Evolutionary conservation across 495 filamentous ascomycete species (phyloP), one percentile per base, ranked within the genome.

Genomic region (Penicillium arizonense): DNA sequence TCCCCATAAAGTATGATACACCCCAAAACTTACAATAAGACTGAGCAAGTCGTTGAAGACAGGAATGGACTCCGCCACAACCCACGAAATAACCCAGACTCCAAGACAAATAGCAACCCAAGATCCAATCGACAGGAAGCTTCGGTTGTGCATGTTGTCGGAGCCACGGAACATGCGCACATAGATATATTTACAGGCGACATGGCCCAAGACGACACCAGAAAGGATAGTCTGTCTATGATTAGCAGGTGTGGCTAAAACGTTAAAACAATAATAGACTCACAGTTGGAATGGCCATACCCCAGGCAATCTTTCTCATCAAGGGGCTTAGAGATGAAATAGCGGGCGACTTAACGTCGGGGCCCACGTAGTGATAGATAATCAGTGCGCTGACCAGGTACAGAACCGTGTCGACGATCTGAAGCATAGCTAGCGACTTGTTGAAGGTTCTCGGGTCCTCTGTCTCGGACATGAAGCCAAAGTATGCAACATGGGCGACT

Each of bases 381-480:
- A 77, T 53, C 20, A 76, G 50, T 2, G 73, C 65, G 3, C 65
- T 66, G 35, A 73, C 62, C 14, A 70, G 45, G 64, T 94, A 92
- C 43, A 91, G 76, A 48, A 77, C 53, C 13, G 82, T 86, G 56
- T 89, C 86, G 32, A 79, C 73, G 46, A 78, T 62, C 58, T 88
- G 85, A 2, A 89, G 81, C 43, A 83, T 64, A 28, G 75, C 75
- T 21, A 91, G 78, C 0, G 87, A 78, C 66, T 87, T 88, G 49
- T 75, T 73, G 61, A 81, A 90, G 52, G 86, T 81, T 18, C 67
- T 62, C 0, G 86, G 86, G 0, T 83, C 81, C 60, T 85, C 80
- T 68, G 89, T 84, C 66, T 93, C 89, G 36, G 85, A 82, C 64
- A 89, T 87, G 70, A 92, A 86, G 43, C 76, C 80, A 70, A 92